phyloP scores from a whole-genome alignment of 768 basidiomycete genomes.

The Podaxis rugospora region DNA sequence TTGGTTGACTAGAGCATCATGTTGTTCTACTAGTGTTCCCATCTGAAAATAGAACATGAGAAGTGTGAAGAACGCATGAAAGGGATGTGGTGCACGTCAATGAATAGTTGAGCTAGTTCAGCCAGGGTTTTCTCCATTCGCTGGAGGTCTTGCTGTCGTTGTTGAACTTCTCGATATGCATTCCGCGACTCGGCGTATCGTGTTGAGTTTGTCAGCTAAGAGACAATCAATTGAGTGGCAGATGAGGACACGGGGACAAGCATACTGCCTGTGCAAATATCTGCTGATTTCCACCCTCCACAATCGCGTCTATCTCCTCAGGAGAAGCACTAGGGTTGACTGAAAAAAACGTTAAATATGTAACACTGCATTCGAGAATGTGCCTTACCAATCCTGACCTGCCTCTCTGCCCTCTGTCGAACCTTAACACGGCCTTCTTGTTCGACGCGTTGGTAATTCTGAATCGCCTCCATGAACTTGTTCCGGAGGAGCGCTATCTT shows the following conservation, averaged over 20 bases:
- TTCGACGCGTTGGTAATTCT: constrained; percentile 75
- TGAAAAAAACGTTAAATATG: constrained; percentile 21
- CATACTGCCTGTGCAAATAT: constrained; percentile 76
- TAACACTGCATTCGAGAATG: not conserved
- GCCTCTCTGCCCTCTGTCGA: constrained; percentile 65
- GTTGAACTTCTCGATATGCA: constrained; percentile 86
- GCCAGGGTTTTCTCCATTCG: constrained; percentile 83
- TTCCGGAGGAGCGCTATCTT: constrained; percentile 57
- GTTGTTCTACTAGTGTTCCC: constrained; percentile 73
- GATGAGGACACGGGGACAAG: constrained; percentile 6
- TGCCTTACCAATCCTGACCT: constrained; percentile 70
- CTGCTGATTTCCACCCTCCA: constrained; percentile 60
- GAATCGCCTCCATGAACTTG: constrained; percentile 73
- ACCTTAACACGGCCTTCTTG: constrained; percentile 62
- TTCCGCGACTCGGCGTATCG: constrained; percentile 80
- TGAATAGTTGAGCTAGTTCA: constrained; percentile 87
- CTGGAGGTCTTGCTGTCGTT: constrained; percentile 80
- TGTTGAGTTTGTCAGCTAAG: constrained; percentile 67
- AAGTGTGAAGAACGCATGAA: not conserved
- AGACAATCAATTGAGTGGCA: not conserved
- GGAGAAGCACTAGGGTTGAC: constrained; percentile 86
- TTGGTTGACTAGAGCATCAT: constrained; percentile 66
- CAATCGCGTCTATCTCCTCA: constrained; percentile 71
- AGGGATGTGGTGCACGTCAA: constrained; percentile 49
- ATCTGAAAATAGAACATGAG: constrained; percentile 42